Base-by-base conservation (phyloP, 1,139 yeast species). In the Taphrina betulina region DNA sequence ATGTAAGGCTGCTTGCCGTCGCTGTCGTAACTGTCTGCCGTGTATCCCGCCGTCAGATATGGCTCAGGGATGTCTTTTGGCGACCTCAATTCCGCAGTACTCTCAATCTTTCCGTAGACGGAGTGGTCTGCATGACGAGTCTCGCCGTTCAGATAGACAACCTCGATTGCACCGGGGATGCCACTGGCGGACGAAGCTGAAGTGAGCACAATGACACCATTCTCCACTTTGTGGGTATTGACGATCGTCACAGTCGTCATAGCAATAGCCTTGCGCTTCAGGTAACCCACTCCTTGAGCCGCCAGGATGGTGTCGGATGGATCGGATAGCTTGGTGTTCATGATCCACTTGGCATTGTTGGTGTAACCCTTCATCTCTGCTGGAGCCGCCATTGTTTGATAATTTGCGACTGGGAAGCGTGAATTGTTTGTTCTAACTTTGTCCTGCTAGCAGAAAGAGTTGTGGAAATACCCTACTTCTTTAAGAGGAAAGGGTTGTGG, bases 201-300 rank as follows among this genome's bases (percentile, higher is more conserved):
- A 29, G 38, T 42, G 37, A 50, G 31, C 34, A 50, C 40, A 3
- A 42, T 38, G 24, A 33, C 34, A n/a, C 46, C 54, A 33, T 40
- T 28, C 40, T 38, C 54, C 19, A 31, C 40, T 16, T 41, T 40
- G 38, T 33, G 17, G 14, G 46, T 50, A 40, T 50, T 50, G 54
- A 29, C 37, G 17, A 50, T 46, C 10, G 40, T 40, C 41, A 50
- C 46, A 28, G 54, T 50, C 20, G 44, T 35, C 54, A 50, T 50
- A 16, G 41, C 37, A 34, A 50, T 50, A 5, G 54, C 54, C 46
- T 50, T 50, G n/a, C 54, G 54, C 40, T 50, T 50, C 31, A 50
- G 24, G 41, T n/a, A 50, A 20, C 54, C 54, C 26, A 50, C 54
- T 5, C 54, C 54, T 33, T 50, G 54, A n/a, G 54, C 54, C 10